phyloP scores from a whole-genome alignment of 192 early-diverging fungal genomes.

The Entomortierella lignicola region DNA sequence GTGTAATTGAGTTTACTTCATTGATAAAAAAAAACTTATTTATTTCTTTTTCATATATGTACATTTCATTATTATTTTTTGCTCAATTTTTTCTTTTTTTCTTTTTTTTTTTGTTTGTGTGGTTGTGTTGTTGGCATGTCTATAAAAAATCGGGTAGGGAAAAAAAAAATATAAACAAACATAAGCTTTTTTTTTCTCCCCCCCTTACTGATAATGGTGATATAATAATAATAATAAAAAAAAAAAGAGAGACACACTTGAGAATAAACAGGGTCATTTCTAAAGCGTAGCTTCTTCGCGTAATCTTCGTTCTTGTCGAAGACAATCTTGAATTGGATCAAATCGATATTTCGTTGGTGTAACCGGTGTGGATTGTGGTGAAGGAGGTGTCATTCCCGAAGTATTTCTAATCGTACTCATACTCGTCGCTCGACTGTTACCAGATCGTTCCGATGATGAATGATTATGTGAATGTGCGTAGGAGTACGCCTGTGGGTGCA shows the following conservation, averaged over 20 bases:
- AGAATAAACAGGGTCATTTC: neutral
- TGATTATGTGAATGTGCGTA: constrained; percentile 22
- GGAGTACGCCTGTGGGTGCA: constrained; percentile 28
- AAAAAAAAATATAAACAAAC: too few relatives aligned
- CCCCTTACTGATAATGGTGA: too few relatives aligned
- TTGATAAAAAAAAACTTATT: too few relatives aligned
- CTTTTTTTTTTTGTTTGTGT: neutral
- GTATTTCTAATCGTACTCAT: neutral
- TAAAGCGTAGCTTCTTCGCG: constrained; percentile 42
- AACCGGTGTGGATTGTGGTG: constrained; percentile 31
- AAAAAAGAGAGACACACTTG: neutral
- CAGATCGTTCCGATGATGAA: constrained; percentile 5
- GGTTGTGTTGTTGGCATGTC: too few relatives aligned
- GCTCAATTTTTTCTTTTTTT: constrained; percentile 1
- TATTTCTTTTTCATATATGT: too few relatives aligned
- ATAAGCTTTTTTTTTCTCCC: too few relatives aligned
- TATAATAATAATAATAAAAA: neutral
- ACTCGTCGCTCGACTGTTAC: neutral
- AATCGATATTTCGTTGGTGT: constrained; percentile 47
- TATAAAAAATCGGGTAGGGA: too few relatives aligned
- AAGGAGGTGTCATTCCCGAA: constrained; percentile 18
- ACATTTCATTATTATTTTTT: too few relatives aligned
- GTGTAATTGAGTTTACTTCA: too few relatives aligned
- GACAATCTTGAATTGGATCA: constrained; percentile 43
- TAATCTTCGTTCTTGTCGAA: constrained; percentile 34